Conservation (phyloP, 2,329 filamentous ascomycete genomes). For the Colletotrichum horii region DNA sequence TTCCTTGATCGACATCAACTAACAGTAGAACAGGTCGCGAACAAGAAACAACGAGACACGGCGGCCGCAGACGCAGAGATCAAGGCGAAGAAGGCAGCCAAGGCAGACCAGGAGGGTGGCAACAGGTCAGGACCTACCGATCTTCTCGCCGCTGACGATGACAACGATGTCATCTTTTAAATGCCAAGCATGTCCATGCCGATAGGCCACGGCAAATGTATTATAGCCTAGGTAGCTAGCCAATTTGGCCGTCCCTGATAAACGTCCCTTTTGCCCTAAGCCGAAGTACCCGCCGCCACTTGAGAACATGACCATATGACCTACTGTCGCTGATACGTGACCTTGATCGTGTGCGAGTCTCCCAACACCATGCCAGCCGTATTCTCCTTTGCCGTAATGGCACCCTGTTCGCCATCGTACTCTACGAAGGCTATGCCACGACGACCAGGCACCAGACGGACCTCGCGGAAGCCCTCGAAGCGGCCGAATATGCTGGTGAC, state of each 20-base stretch:
- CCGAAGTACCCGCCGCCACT: neutral
- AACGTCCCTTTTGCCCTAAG: neutral
- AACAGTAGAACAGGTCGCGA: constrained; percentile 60
- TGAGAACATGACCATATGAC: neutral
- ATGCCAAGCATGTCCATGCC: neutral
- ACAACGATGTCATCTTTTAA: constrained; percentile 86
- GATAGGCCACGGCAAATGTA: neutral
- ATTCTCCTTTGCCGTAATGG: constrained; percentile 92
- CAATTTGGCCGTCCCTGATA: neutral
- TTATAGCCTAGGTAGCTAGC: neutral
- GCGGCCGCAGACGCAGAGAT: constrained; percentile 77
- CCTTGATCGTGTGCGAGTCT: constrained; percentile 78
- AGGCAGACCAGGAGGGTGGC: constrained; percentile 40
- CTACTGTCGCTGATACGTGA: constrained; percentile 94
- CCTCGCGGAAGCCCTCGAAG: constrained; percentile 94
- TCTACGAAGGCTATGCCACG: constrained; percentile 95
- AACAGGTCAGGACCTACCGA: constrained; percentile 58
- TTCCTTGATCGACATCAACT: neutral
- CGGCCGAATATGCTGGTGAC: constrained; percentile 82
- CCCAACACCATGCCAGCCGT: constrained; percentile 84
- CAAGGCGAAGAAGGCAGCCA: constrained; percentile 62
- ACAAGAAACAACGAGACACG: constrained; percentile 81
- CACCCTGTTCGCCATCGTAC: constrained; percentile 88
- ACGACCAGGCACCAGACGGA: constrained; percentile 84
- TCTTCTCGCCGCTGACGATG: constrained; percentile 76